Evolutionary conservation across 1,284 basidiomycete species (phyloP), one percentile per base, ranked within the genome.

Genomic region (Microbotryum silenes-acaulis): DNA sequence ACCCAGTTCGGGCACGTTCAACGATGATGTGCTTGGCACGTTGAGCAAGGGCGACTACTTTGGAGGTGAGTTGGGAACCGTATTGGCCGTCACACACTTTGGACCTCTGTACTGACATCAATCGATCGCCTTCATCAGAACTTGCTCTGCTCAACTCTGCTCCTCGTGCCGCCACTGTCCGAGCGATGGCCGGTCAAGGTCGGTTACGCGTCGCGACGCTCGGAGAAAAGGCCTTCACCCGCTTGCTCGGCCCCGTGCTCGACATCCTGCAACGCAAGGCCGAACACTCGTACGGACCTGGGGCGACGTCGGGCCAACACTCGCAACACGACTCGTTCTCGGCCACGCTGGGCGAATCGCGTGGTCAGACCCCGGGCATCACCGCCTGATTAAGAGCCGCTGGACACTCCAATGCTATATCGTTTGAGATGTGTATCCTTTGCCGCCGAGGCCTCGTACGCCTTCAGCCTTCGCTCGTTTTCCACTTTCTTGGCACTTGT

Each of bases 21-120:
- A 79, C 63, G 78, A 79, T 55, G 87, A 89, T 67, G 79, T 85
- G 25, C 89, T 97, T 14, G 88, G 88, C 20, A 82, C 79, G 60
- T 82, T 91, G 57, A 82, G 80, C 70, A 89, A 91, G 72, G 94
- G 94, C 16, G 93, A 98, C 76, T 98, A 97, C 81, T 98, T 98
- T 80, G 94, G 94, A 77, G 92, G 92, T 91, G 71, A 73, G 86
- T 77, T 4, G 37, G 37, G 31, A 8, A 31, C 12, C 29, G 20
- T 23, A 8, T 10, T 14, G 20, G 23, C 18, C 29, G 48, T 16
- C 21, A 16, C 48, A 9, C 37, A 18, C 9, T 14, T 42, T 46
- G n/a, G 52, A 16, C 14, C 37, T 16, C 6, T 18, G 37, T 42
- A 18, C 37, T 42, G 37, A 42, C 37, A 23, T 46, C 51, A 6